Evolutionary conservation across 1,284 basidiomycete genomes (phyloP).

Genomic region (Moesziomyces sp.): DNA sequence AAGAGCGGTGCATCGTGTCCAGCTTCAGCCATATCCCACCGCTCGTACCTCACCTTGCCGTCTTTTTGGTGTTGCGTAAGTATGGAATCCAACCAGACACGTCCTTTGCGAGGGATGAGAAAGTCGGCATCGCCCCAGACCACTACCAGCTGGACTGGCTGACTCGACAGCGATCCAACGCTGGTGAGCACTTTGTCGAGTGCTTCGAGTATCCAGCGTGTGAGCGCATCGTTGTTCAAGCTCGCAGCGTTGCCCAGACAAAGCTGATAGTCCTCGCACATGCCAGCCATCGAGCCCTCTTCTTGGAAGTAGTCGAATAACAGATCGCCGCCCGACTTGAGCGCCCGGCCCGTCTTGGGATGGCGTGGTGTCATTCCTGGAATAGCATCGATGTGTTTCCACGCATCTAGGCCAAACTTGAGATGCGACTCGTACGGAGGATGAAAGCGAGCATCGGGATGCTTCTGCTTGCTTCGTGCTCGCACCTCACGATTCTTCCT

Average conservation of each 20-base stretch:
- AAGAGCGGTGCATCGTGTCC: constrained; percentile 28
- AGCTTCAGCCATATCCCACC: constrained; percentile 23
- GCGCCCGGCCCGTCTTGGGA: constrained; percentile 16
- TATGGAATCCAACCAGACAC: constrained; percentile 12
- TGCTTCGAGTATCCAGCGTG: constrained; percentile 2
- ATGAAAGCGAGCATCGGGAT: constrained; percentile 23
- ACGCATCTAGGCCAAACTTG: constrained; percentile 19
- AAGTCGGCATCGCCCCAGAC: constrained; percentile 26
- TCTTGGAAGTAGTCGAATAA: constrained; percentile 25
- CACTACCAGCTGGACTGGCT: constrained; percentile 11
- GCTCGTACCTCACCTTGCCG: constrained; percentile 1
- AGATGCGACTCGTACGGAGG: constrained; percentile 26
- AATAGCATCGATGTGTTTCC: too few species aligned
- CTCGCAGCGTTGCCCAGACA: constrained; percentile 25
- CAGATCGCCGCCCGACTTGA: constrained; percentile 20
- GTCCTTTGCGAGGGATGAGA: constrained; percentile 23
- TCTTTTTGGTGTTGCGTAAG: background rate
- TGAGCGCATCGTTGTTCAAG: constrained; percentile 19
- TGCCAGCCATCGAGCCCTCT: constrained; percentile 22
- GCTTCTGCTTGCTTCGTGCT: constrained; percentile 9
- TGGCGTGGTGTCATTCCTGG: too few species aligned
- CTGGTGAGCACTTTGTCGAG: constrained; percentile 2
- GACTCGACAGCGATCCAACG: background rate
- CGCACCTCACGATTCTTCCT: constrained; percentile 20
- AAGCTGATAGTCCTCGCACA: constrained; percentile 24